phyloP scores from a whole-genome alignment of 768 basidiomycete genomes.

The Pholiota molesta region DNA sequence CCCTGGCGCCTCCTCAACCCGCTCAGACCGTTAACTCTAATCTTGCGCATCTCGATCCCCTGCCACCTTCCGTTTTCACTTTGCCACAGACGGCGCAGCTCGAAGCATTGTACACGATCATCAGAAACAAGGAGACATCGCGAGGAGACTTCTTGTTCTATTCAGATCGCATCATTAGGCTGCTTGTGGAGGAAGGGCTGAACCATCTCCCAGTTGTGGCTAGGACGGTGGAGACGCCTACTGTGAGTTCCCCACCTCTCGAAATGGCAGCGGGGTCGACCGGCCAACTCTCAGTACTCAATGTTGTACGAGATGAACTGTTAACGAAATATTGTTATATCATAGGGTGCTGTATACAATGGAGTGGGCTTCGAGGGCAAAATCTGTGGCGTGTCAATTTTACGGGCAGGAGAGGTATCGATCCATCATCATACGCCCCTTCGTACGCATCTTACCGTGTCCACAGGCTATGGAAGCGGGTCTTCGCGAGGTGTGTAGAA shows the following conservation, averaged over 20 bases:
- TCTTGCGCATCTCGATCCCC: constrained; percentile 39
- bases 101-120: constrained; percentile 94
- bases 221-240: constrained; percentile 81
- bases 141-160: constrained; percentile 97
- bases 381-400: constrained; percentile 95
- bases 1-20: constrained; percentile 38
- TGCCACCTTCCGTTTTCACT: constrained; percentile 86
- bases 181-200: constrained; percentile 83
- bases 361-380: constrained; percentile 96
- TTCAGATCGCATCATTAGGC: constrained; percentile 86
- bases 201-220: constrained; percentile 81
- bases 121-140: constrained; percentile 83
- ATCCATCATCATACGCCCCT: background rate
- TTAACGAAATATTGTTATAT: background rate
- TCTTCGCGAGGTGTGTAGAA: constrained; percentile 92
- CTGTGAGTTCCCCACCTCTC: constrained; percentile 47
- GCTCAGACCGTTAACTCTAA: constrained; percentile 36
- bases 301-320: background rate
- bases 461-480: constrained; percentile 95
- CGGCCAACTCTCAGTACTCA: background rate
- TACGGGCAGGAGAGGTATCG: constrained; percentile 86
- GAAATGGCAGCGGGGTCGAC: background rate
- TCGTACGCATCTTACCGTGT: constrained; percentile 3
- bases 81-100: constrained; percentile 91
- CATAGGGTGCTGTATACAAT: constrained; percentile 79